These are phyloP conservation scores for Penicillium aurantiogriseum DNA, from an alignment of 2,329 filamentous ascomycete genomes.

Conservation along the genomic window DNA sequence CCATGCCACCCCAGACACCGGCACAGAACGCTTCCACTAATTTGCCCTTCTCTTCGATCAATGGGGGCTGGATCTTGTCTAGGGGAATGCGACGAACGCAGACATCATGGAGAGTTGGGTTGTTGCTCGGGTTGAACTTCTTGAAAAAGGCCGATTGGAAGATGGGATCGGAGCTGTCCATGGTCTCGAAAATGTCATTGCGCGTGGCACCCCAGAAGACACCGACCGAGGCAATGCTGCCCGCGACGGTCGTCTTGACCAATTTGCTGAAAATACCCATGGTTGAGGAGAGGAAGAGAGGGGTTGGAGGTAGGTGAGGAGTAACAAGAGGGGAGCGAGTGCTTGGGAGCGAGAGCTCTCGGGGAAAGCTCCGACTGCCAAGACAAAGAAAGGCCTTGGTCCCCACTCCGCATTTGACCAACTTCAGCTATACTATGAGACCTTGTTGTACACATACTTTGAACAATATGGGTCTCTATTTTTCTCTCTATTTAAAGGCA, in stretches of 20 bases:
- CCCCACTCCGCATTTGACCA: too few relatives aligned
- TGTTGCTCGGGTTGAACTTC: slow-evolving; percentile 61
- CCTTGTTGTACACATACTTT: too few relatives aligned
- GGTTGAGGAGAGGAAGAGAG: slow-evolving; percentile 4
- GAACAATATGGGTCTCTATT: too few relatives aligned
- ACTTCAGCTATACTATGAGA: too few relatives aligned
- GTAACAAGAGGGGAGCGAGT: not conserved
- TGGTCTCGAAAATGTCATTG: slow-evolving; percentile 57
- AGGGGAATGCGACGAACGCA: slow-evolving; percentile 63
- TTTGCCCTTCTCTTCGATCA: slow-evolving; percentile 61
- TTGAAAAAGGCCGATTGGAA: slow-evolving; percentile 58
- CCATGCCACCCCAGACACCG: slow-evolving; percentile 65
- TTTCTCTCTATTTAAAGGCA: too few relatives aligned
- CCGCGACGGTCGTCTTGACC: slow-evolving; percentile 46
- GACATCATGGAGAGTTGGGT: slow-evolving; percentile 64
- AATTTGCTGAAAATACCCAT: slow-evolving; percentile 56
- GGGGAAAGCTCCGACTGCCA: slow-evolving; percentile 6
- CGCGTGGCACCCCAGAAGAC: slow-evolving; percentile 56
- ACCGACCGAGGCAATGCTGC: slow-evolving; percentile 51
- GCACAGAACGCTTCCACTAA: slow-evolving; percentile 66
- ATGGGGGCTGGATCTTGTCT: slow-evolving; percentile 61
- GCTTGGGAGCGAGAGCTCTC: not conserved
- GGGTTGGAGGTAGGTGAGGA: not conserved
- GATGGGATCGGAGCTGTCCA: slow-evolving; percentile 60
- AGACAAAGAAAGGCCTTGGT: not conserved